Percentiles rank a stretch among this genome's conserved stretches.
Evolutionary conservation across 345 rosid species (phyloP).

Genomic region (Hypericum perforatum): DNA sequence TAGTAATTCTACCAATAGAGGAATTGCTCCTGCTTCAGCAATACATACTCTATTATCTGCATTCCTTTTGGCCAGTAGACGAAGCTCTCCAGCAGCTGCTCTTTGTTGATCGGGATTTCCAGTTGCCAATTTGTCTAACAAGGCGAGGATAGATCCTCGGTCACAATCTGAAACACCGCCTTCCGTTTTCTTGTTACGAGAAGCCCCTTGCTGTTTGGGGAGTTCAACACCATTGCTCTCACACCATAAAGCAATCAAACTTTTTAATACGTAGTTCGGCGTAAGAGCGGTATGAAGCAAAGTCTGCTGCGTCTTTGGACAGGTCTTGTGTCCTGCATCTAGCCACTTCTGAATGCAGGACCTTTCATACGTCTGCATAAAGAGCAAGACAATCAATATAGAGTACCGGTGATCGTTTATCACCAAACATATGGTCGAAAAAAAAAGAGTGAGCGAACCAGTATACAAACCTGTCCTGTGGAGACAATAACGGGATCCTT

Average conservation of each 20-base stretch:
- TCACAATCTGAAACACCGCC: too few species aligned
- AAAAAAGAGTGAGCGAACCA: conserved; percentile 1
- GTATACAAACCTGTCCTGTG: conserved; percentile 77
- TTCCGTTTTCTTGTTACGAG: too few species aligned
- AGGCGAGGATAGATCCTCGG: too few species aligned
- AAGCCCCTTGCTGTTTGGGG: too few species aligned
- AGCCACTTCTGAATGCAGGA: conserved; percentile 2
- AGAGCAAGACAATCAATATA: conserved; percentile 11
- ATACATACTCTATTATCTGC: neutral
- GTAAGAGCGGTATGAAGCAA: neutral
- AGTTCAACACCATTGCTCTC: neutral
- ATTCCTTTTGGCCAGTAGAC: conserved; percentile 1
- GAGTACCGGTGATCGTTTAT: neutral
- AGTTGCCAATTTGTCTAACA: too few species aligned
- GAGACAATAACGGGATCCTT: conserved; percentile 97
- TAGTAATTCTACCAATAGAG: neutral
- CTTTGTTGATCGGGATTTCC: too few species aligned
- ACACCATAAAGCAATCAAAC: neutral
- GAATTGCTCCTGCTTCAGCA: conserved; percentile 8
- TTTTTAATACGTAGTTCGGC: neutral
- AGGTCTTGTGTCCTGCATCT: neutral
- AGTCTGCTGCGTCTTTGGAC: neutral
- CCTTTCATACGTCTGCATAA: conserved; percentile 3
- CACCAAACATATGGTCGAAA: conserved; percentile 8
- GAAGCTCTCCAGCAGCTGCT: neutral